These are phyloP conservation scores for Cnidoscolus chayamansa DNA, from an alignment of 441 rosid species.

Conservation along the genomic window DNA sequence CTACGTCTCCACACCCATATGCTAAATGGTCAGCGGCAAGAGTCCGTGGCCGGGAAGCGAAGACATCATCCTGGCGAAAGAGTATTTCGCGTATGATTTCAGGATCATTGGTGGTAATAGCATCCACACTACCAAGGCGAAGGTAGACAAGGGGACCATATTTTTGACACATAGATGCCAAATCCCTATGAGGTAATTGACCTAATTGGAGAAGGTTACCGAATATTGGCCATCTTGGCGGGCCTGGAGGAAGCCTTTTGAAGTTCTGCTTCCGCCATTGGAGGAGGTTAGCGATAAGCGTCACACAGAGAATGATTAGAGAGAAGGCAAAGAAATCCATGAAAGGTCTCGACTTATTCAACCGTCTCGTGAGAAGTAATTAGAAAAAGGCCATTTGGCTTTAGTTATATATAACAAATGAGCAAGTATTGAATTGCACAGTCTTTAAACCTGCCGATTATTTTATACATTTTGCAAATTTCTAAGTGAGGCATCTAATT, in stretches of 20 bases:
- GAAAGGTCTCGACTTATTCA: neutral
- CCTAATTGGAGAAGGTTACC: slow-evolving; percentile 82
- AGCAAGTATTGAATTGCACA: neutral
- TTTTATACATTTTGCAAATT: neutral
- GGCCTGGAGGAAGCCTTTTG: slow-evolving; percentile 71
- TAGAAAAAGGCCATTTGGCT: neutral
- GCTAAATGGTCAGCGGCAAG: slow-evolving; percentile 75
- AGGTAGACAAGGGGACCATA: slow-evolving; percentile 82
- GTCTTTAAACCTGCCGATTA: neutral
- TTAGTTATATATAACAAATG: too few species aligned
- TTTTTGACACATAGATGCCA: slow-evolving; percentile 55
- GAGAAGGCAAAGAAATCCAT: slow-evolving; percentile 26
- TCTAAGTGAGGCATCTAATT: neutral
- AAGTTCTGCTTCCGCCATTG: slow-evolving; percentile 18
- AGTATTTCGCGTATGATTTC: slow-evolving; percentile 64
- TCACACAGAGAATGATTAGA: slow-evolving; percentile 17
- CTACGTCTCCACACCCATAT: slow-evolving; percentile 71
- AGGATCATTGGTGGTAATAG: slow-evolving; percentile 78
- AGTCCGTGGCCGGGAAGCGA: slow-evolving; percentile 75
- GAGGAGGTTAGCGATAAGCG: slow-evolving; percentile 25
- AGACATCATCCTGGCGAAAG: slow-evolving; percentile 62
- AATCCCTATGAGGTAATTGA: slow-evolving; percentile 65
- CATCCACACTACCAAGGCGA: slow-evolving; percentile 59
- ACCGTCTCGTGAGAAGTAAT: neutral
- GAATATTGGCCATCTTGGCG: slow-evolving; percentile 66